These are phyloP conservation scores for Ophiocordyceps robertsii DNA, from an alignment of 2,329 filamentous ascomycete genomes.

Conservation along the genomic window DNA sequence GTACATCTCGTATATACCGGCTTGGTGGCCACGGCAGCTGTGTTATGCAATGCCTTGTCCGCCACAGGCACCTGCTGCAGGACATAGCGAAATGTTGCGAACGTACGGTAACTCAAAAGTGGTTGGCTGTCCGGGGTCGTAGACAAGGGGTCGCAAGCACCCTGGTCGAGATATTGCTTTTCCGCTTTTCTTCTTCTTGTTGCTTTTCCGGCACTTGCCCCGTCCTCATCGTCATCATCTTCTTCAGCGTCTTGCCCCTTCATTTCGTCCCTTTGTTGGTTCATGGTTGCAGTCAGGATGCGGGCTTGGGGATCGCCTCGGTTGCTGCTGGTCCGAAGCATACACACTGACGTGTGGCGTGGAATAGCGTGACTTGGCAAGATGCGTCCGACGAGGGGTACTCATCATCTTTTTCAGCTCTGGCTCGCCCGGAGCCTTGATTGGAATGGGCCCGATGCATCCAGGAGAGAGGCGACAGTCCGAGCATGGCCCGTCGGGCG, in stretches of 20 bases:
- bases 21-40: background rate
- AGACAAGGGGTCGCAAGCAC: no score
- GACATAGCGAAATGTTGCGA: background rate
- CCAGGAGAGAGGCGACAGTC: background rate
- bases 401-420: background rate
- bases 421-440: background rate
- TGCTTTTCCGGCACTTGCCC: no score
- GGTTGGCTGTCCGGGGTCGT: no score
- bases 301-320: background rate
- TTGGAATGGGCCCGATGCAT: background rate
- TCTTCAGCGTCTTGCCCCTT: no score
- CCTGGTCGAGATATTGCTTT: no score
- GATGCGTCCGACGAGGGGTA: background rate
- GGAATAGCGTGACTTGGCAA: background rate
- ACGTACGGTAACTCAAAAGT: background rate
- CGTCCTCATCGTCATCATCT: no score
- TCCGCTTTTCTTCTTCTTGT: no score
- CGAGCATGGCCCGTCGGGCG: background rate
- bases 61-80: background rate
- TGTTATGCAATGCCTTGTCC: background rate
- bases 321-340: background rate
- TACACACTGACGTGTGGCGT: background rate
- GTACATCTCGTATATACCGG: background rate
- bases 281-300: background rate
- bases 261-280: no score